A percentile compares a stretch with the other conserved stretches of the same genome.
Evolutionary conservation across 2,329 filamentous ascomycete species (phyloP).

Genomic region (Lecanoromycetidae sp.): DNA sequence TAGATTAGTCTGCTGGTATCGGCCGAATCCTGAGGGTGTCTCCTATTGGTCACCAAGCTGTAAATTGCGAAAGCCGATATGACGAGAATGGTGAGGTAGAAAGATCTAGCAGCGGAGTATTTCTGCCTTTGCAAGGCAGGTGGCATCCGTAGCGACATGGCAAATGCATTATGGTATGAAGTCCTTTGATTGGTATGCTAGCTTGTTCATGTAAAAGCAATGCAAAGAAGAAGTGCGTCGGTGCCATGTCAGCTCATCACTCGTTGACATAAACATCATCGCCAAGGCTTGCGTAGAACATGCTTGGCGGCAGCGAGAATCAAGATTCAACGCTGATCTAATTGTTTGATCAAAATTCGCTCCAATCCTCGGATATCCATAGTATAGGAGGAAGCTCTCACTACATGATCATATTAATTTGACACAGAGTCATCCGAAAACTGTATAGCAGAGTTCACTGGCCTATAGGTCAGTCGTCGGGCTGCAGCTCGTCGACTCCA

Average conservation of each 20-base stretch:
- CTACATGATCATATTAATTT: no score
- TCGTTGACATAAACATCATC: no score
- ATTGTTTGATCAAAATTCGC: no score
- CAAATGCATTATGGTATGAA: conserved; percentile 8
- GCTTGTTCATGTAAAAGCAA: not conserved
- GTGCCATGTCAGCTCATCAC: not conserved
- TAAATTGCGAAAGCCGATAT: conserved; percentile 9
- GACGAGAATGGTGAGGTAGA: conserved; percentile 16
- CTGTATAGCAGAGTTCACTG: no score
- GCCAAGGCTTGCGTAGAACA: no score
- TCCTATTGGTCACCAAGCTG: not conserved
- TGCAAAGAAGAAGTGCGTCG: not conserved
- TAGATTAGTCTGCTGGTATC: not conserved
- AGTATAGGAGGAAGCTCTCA: no score
- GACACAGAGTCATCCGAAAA: no score
- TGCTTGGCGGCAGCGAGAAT: no score
- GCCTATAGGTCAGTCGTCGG: no score
- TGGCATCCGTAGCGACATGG: conserved; percentile 8
- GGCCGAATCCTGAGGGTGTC: not conserved
- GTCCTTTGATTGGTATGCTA: not conserved
- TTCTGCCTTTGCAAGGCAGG: conserved; percentile 3
- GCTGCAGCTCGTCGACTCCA: no score
- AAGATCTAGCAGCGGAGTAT: conserved; percentile 15
- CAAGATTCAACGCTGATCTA: no score
- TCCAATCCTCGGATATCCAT: no score